phyloP scores from a whole-genome alignment of 768 basidiomycete genomes.

The Lentinus brumalis region DNA sequence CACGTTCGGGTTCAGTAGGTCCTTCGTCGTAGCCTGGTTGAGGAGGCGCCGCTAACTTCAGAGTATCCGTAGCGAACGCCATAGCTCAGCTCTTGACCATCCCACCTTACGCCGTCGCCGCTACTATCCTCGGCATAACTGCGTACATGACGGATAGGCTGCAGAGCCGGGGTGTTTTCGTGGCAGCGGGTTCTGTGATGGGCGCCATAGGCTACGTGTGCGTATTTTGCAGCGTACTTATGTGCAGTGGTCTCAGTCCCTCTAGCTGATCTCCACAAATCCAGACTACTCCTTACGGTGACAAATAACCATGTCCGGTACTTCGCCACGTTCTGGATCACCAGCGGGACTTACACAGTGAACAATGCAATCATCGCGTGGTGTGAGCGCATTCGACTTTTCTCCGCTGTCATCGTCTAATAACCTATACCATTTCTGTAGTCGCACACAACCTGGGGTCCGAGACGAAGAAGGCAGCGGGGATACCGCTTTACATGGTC shows the following conservation, averaged over 20 bases:
- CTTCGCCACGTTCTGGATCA: slow-evolving; percentile 77
- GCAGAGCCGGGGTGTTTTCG: slow-evolving; percentile 57
- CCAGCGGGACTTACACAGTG: slow-evolving; percentile 71
- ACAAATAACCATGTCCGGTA: slow-evolving; percentile 62
- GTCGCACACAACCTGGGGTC: slow-evolving; percentile 77
- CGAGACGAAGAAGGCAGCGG: slow-evolving; percentile 75
- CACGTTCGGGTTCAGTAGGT: slow-evolving; percentile 72
- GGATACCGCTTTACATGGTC: slow-evolving; percentile 77
- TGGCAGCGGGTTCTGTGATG: slow-evolving; percentile 45
- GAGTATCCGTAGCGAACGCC: slow-evolving; percentile 49
- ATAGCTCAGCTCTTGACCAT: slow-evolving; percentile 72
- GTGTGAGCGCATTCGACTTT: slow-evolving; percentile 43
- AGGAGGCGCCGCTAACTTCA: slow-evolving; percentile 8
- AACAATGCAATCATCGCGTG: slow-evolving; percentile 74
- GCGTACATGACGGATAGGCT: slow-evolving; percentile 65
- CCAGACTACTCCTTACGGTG: slow-evolving; percentile 51
- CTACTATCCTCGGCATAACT: slow-evolving; percentile 55
- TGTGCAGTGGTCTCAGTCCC: no score
- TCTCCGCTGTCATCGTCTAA: no score
- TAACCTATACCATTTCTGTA: slow-evolving; percentile 24
- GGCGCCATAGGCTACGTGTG: slow-evolving; percentile 66
- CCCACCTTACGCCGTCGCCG: slow-evolving; percentile 73
- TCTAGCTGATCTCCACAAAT: no score
- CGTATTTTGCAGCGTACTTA: slow-evolving; percentile 39
- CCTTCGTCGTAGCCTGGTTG: slow-evolving; percentile 57